Evolutionary conservation across 176 grass and related monocot species (phyloP).

Genomic region (Carex littledalei): DNA sequence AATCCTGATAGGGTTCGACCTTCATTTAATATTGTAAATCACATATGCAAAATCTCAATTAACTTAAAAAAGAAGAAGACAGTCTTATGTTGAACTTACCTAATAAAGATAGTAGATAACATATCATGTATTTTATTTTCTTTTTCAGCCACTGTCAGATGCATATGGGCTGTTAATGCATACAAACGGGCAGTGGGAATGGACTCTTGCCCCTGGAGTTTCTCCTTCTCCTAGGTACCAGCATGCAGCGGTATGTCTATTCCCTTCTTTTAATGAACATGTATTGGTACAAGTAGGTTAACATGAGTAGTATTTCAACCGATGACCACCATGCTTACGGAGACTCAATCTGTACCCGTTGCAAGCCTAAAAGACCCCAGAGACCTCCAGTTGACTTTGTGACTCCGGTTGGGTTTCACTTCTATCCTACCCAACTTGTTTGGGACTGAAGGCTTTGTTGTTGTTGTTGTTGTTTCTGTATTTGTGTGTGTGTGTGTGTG

Average conservation of each 20-base stretch:
- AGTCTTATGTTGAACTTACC: neutral
- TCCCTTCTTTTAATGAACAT: constrained; percentile 10
- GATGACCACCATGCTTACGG: neutral
- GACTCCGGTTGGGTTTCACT: no score
- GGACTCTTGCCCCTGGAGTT: constrained; percentile 93
- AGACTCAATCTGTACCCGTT: neutral
- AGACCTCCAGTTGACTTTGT: neutral
- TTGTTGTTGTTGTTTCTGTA: no score
- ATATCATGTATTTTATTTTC: neutral
- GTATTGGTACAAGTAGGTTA: neutral
- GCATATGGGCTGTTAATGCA: constrained; percentile 99
- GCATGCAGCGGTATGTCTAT: constrained; percentile 87
- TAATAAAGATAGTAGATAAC: neutral
- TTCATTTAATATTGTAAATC: neutral
- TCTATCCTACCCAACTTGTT: no score
- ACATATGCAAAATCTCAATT: constrained; percentile 26
- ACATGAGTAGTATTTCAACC: neutral
- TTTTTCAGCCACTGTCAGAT: constrained; percentile 70
- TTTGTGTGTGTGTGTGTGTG: no score
- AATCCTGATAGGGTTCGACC: neutral
- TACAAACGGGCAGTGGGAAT: constrained; percentile 96
- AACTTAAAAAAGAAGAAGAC: neutral
- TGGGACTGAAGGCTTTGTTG: no score
- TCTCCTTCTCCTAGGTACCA: constrained; percentile 99
- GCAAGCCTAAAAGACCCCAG: neutral